Percentiles rank a stretch among this genome's conserved stretches.
phyloP scores from a whole-genome alignment of 331 rosid genomes.

The Prunus yedoensis region DNA sequence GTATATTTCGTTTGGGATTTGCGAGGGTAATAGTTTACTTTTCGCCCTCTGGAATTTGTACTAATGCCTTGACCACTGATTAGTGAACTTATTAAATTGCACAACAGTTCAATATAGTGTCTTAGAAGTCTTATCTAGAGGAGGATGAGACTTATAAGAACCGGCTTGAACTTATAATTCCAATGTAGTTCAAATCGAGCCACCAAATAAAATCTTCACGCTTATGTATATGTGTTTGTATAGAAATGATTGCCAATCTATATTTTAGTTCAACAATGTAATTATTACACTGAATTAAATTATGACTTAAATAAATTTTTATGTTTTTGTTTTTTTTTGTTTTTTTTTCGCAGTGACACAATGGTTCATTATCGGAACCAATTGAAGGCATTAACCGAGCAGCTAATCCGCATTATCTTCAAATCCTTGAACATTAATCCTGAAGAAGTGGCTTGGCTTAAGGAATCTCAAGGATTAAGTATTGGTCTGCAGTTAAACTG shows the following conservation, averaged over 20 bases:
- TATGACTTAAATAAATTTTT: not conserved
- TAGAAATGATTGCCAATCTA: not conserved
- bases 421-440: constrained; percentile 29
- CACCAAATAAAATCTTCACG: no score
- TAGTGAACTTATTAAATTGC: no score
- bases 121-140: no score
- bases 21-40: not conserved
- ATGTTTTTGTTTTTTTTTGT: not conserved
- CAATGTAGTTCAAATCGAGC: no score
- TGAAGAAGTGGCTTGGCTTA: constrained; percentile 41
- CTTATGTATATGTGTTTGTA: no score
- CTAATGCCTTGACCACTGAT: no score
- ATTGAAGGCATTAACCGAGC: constrained; percentile 54
- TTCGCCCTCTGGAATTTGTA: no score
- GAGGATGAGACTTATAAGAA: no score
- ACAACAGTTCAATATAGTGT: no score
- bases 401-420: constrained; percentile 36
- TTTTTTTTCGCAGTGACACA: constrained; percentile 30
- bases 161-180: no score
- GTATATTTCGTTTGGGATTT: not conserved
- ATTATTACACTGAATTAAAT: not conserved
- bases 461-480: not conserved
- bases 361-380: constrained; percentile 52
- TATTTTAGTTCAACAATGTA: not conserved
- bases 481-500: constrained; percentile 65